These are phyloP conservation scores for Aureobasidium subglaciale DNA, from an alignment of 2,329 filamentous ascomycete genomes.

Conservation along the genomic window DNA sequence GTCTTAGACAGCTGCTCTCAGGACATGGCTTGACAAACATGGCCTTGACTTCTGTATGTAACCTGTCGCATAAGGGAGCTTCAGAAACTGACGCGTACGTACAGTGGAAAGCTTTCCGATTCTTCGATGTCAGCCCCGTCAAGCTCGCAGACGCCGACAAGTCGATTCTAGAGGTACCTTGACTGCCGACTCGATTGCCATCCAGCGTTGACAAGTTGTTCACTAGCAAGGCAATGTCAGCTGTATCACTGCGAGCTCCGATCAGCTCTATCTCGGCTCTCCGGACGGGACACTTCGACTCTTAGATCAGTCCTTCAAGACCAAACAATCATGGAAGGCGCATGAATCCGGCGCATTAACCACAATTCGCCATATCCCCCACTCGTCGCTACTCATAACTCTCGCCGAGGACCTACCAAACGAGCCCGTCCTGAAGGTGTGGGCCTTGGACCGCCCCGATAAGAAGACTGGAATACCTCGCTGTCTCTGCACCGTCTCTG, in stretches of 20 bases:
- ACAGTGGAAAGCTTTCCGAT: conserved; percentile 98
- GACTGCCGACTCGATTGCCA: conserved; percentile 21
- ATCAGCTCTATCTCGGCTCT: conserved; percentile 82
- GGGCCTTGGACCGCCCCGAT: conserved; percentile 87
- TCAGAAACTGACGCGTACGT: no score
- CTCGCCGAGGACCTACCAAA: conserved; percentile 78
- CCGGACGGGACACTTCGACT: conserved; percentile 82
- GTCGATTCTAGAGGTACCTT: conserved; percentile 67
- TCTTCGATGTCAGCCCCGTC: conserved; percentile 91
- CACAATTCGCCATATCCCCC: conserved; percentile 86
- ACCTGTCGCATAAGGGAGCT: no score
- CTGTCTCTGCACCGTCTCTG: conserved; percentile 75
- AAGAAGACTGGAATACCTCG: conserved; percentile 88
- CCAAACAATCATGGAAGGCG: conserved; percentile 77
- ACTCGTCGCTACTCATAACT: conserved; percentile 79
- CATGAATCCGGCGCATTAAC: conserved; percentile 75
- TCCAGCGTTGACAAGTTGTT: conserved; percentile 15
- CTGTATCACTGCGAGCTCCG: conserved; percentile 76
- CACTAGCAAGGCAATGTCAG: conserved; percentile 60
- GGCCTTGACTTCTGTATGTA: conserved; percentile 36
- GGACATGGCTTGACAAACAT: conserved; percentile 22
- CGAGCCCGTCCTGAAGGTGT: conserved; percentile 91
- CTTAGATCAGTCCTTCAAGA: conserved; percentile 78
- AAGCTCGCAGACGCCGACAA: conserved; percentile 72
- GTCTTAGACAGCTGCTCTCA: background rate